A percentile compares a stretch with the other conserved stretches of the same genome.
Evolutionary conservation across 2,329 filamentous ascomycete genomes (phyloP).

Genomic region (Xylogone sp.): DNA sequence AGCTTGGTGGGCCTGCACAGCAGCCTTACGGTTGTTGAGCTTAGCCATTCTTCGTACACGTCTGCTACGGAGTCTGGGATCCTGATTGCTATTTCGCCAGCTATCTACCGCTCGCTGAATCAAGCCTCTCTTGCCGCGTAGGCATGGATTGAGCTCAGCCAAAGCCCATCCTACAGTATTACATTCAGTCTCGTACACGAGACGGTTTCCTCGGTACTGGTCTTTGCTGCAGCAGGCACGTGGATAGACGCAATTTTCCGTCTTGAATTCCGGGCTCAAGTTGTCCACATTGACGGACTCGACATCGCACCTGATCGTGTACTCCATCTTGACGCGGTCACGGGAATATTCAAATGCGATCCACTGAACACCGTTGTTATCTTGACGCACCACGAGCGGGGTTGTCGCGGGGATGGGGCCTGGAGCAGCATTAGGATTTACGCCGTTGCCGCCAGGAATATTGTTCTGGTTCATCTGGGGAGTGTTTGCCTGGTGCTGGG

Average conservation of each 20-base stretch:
- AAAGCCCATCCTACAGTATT: slow-evolving; percentile 99
- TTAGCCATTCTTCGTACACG: slow-evolving; percentile 94
- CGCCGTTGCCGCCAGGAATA: slow-evolving; percentile 45
- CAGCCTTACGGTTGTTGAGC: slow-evolving; percentile 77
- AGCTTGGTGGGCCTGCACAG: slow-evolving; percentile 52
- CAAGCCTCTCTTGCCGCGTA: slow-evolving; percentile 89
- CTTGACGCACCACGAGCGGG: slow-evolving; percentile 87
- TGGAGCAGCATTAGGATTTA: slow-evolving; percentile 87
- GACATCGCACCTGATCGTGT: slow-evolving; percentile 96
- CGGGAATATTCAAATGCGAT: slow-evolving; percentile 98
- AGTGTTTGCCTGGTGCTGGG: slow-evolving; percentile 36
- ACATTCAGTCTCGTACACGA: slow-evolving; percentile 97
- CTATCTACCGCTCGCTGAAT: slow-evolving; percentile 97
- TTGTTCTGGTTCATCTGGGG: slow-evolving; percentile 40
- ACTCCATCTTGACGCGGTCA: slow-evolving; percentile 98
- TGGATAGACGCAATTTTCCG: slow-evolving; percentile 97
- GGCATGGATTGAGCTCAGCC: slow-evolving; percentile 84
- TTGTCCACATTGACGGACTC: slow-evolving; percentile 92
- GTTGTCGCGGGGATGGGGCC: slow-evolving; percentile 97
- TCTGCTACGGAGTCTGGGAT: slow-evolving; percentile 83
- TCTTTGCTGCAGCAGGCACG: slow-evolving; percentile 93
- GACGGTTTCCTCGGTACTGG: slow-evolving; percentile 90
- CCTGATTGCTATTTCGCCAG: slow-evolving; percentile 98
- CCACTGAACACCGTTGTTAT: slow-evolving; percentile 97
- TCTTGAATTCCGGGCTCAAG: slow-evolving; percentile 85